A percentile compares a stretch with the other conserved stretches of the same genome.
phyloP scores from a whole-genome alignment of 75 land plant genomes.

The Chamaecyparis obtusa region DNA sequence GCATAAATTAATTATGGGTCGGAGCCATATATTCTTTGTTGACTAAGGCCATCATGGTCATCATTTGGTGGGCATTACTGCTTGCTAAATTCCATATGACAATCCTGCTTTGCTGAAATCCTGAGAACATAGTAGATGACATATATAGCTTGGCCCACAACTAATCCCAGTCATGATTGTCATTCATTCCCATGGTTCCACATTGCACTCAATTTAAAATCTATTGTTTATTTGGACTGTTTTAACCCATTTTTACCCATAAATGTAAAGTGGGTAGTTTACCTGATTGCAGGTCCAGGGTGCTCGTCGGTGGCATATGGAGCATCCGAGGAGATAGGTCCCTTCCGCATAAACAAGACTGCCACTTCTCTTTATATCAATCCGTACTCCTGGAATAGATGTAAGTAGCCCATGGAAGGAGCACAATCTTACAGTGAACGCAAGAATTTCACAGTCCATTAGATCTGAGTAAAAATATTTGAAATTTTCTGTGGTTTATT shows the following conservation, averaged over 20 bases:
- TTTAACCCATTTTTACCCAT: background rate
- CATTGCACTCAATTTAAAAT: background rate
- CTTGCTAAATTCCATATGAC: background rate
- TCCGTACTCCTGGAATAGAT: constrained; percentile 71
- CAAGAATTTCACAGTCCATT: no score
- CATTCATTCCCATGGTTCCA: background rate
- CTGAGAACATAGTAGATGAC: background rate
- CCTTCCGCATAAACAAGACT: constrained; percentile 61
- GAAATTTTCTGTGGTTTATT: no score
- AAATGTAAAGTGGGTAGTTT: background rate
- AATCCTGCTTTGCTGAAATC: background rate
- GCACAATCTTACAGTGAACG: background rate
- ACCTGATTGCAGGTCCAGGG: constrained; percentile 72
- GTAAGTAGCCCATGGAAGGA: constrained; percentile 25
- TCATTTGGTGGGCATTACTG: background rate
- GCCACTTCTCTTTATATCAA: constrained; percentile 55
- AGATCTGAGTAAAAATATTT: no score
- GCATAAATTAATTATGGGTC: no score
- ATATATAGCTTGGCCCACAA: background rate
- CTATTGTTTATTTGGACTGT: no score
- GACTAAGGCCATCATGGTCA: background rate
- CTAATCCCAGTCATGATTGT: background rate
- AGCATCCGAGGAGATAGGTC: constrained; percentile 84
- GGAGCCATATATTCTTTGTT: background rate
- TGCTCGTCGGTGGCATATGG: constrained; percentile 93